Conservation (phyloP, 495 filamentous ascomycete genomes). For the Lichina pygmaea region DNA sequence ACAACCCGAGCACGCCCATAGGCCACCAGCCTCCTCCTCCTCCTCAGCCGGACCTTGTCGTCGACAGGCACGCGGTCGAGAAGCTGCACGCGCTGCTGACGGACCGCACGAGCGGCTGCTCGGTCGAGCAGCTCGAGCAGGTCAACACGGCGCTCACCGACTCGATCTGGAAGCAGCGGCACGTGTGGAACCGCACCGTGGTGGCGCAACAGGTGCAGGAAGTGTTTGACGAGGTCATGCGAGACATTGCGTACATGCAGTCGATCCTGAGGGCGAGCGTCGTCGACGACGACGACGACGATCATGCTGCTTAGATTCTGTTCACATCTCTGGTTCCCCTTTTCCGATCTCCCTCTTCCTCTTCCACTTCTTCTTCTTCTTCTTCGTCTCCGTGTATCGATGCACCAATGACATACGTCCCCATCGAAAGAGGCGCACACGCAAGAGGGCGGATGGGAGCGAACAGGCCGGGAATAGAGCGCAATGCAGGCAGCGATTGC, state of each 20-base stretch:
- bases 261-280: constrained; percentile 13
- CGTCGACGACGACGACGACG: background rate
- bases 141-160: constrained; percentile 80
- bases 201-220: constrained; percentile 33
- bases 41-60: constrained; percentile 21
- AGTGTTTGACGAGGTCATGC: constrained; percentile 56
- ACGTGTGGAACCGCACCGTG: constrained; percentile 52
- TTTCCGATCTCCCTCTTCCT: too few relatives aligned
- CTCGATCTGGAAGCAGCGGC: constrained; percentile 48
- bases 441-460: too few relatives aligned
- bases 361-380: too few relatives aligned
- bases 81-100: constrained; percentile 31
- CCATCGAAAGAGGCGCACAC: too few relatives aligned
- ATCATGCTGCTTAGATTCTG: too few relatives aligned
- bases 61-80: constrained; percentile 27
- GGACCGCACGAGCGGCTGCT: constrained; percentile 44
- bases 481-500: too few relatives aligned
- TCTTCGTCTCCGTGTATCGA: too few relatives aligned
- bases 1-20: constrained; percentile 13
- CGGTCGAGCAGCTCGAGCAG: constrained; percentile 85
- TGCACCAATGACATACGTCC: too few relatives aligned
- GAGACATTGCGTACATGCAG: constrained; percentile 52
- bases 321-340: too few relatives aligned
- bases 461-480: too few relatives aligned
- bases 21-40: background rate